Evolutionary conservation across 78 protist genomes (phyloP), one percentile per base, ranked within the genome.

Genomic region (slime mould (Dictyostelium discoideum)): DNA sequence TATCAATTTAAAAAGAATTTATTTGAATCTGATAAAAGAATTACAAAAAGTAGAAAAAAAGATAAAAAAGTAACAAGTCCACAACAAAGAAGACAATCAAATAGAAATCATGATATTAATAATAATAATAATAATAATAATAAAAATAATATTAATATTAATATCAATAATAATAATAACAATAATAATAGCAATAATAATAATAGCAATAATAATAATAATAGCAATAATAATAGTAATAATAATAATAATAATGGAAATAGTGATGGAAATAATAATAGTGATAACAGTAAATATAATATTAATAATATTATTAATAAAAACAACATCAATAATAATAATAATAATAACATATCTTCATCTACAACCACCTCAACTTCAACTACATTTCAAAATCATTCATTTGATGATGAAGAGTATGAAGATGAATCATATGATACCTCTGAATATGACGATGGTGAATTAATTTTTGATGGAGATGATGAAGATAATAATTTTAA

Each of bases 1-100:
- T 69, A 69, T 26, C 37, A 69, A 26, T 69, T 69, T 18, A 69
- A 69, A 69, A 69, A 69, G 77, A 69, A n/a, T 24, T 24, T 69
- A 69, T 69, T 26, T 24, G 77, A 29, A 26, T 69, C 77, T n/a
- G 77, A 69, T 69, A 69, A 69, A 69, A 69, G 77, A 69, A 69
- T 69, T 11, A 29, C 37, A 9, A 69, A 29, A 26, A 69, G 77
- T 69, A 69, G 39, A 69, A 69, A 29, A 69, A 69, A 26, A 26
- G 77, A 29, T 69, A n/a, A n/a, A 69, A 69, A 26, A 29, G 14
- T 26, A 26, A 5, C 40, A 69, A n/a, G 42, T 26, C 77, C 77
- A 26, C 77, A 9, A 69, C 77, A n/a, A 69, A 69, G 11, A 69
- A 69, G 18, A 69, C 37, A n/a, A 69, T 11, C 37, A 24, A 69